These are phyloP conservation scores for Neophaeococcomyces mojaviensis DNA, from an alignment of 2,329 filamentous ascomycete species.

Conservation along the genomic window DNA sequence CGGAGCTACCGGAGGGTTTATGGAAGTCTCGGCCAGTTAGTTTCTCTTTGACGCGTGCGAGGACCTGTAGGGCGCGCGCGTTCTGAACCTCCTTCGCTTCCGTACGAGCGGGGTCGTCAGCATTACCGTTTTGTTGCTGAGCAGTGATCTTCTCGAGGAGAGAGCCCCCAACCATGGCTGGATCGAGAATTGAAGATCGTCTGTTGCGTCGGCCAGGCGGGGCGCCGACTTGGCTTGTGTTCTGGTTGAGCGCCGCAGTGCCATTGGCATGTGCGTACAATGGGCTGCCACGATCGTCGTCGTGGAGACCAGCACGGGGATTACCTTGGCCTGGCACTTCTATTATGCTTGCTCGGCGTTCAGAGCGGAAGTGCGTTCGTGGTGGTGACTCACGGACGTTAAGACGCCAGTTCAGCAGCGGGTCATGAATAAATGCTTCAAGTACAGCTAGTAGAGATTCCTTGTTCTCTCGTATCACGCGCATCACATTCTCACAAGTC, in stretches of 20 bases:
- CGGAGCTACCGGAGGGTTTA: slow-evolving; percentile 38
- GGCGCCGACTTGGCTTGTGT: slow-evolving; percentile 32
- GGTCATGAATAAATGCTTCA: slow-evolving; percentile 98
- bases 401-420: slow-evolving; percentile 94
- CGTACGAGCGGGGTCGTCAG: slow-evolving; percentile 5
- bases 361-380: slow-evolving; percentile 52
- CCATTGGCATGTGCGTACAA: slow-evolving; percentile 25
- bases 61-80: slow-evolving; percentile 80
- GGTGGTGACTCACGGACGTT: slow-evolving; percentile 55
- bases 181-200: slow-evolving; percentile 62
- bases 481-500: slow-evolving; percentile 97
- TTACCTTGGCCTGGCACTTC: slow-evolving; percentile 27
- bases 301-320: slow-evolving; percentile 27
- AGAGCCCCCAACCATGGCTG: slow-evolving; percentile 19
- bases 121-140: slow-evolving; percentile 25
- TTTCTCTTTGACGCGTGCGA: slow-evolving; percentile 90
- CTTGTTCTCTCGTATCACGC: slow-evolving; percentile 91
- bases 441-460: slow-evolving; percentile 97
- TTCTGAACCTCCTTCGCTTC: slow-evolving; percentile 73
- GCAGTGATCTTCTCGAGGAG: slow-evolving; percentile 32
- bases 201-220: slow-evolving; percentile 42
- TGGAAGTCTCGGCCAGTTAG: slow-evolving; percentile 91
- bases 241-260: slow-evolving; percentile 1
- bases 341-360: slow-evolving; percentile 54
- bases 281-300: slow-evolving; percentile 13